Conservation (phyloP, 352 stramenopile genomes). For the Thraustochytrium sp. region DNA sequence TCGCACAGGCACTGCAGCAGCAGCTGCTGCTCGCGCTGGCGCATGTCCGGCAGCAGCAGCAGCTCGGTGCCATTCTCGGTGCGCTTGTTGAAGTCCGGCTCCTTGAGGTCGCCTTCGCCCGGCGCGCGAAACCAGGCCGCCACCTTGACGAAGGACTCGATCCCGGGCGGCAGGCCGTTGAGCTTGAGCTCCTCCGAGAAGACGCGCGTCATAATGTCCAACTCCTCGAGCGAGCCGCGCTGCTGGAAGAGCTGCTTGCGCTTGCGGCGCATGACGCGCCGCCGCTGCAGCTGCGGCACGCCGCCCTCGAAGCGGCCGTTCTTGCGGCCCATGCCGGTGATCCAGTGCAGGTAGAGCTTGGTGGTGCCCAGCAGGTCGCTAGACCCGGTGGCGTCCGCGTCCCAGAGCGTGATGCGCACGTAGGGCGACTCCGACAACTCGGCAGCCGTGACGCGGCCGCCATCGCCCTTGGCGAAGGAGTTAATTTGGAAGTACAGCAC, state of each 20-base stretch:
- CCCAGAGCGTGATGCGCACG: constrained; percentile 30
- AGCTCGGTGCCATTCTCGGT: constrained; percentile 15
- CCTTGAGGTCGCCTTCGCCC: constrained; percentile 23
- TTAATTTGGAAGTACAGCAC: constrained; percentile 32
- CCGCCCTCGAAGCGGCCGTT: background rate
- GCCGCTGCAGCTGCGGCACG: background rate
- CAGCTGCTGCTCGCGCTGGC: background rate
- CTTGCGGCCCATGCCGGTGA: background rate
- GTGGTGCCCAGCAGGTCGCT: constrained; percentile 21
- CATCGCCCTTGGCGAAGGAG: background rate
- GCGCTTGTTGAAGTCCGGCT: background rate
- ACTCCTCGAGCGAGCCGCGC: background rate
- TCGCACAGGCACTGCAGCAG: constrained; percentile 16
- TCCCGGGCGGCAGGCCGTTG: background rate
- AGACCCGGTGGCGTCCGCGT: background rate
- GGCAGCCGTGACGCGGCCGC: background rate
- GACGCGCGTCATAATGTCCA: background rate
- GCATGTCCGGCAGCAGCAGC: background rate
- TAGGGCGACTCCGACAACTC: background rate
- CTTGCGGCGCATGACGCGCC: background rate
- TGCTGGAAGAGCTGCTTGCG: background rate
- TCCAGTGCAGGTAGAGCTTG: constrained; percentile 29
- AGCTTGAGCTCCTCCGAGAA: constrained; percentile 23
- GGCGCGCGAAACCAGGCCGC: constrained; percentile 29
- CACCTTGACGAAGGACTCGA: constrained; percentile 37